Base-by-base conservation (phyloP, 2,329 filamentous ascomycete species). In the Ophiostoma angusticollis region DNA sequence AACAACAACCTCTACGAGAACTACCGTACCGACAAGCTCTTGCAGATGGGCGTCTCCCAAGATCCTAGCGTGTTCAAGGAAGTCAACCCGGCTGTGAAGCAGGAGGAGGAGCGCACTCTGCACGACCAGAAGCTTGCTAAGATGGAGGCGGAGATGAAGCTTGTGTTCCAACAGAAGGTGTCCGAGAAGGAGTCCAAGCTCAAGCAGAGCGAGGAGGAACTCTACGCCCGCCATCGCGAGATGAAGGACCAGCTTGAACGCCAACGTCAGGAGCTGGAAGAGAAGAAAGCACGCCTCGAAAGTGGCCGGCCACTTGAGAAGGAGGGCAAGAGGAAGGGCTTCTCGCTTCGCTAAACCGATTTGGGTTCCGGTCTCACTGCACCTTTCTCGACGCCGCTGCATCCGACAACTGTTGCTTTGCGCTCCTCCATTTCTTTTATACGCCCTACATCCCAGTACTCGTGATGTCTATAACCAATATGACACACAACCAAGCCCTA, bases 131-230 rank as follows among this genome's bases (percentile, higher is more conserved):
- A 98, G 74, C 84, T 98, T 53, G 85, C 89, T 63, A 98, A 98
- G 84, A 98, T 98, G 91, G 91, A 98, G 66, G 79, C 86, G 57
- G 91, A 98, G 65, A 98, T 98, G 91, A 98, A 98, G 84, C 94
- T 95, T 84, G 91, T 98, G 52, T 98, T 98, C 85, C 91, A 96
- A 64, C 91, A 98, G 63, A 98, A 98, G 81, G 91, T 98, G 23
- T 79, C 85, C 50, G 91, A 98, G 65, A 98, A 98, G 73, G 91
- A 98, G 68, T 94, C 85, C 76, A 98, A 98, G 69, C 72, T 98
- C 61, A 93, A 93, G 70, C 91, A 96, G 69, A 94, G 86, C 72
- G 91, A 98, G 65, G 91, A 98, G 63, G 91, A 98, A 72, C 70
- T 98, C 43, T 96, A 96, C 58, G 87, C 91, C 50, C 82, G 91